These are phyloP conservation scores for Vitis vinifera DNA, from an alignment of 164 flowering plant species.

Conservation along the genomic window DNA sequence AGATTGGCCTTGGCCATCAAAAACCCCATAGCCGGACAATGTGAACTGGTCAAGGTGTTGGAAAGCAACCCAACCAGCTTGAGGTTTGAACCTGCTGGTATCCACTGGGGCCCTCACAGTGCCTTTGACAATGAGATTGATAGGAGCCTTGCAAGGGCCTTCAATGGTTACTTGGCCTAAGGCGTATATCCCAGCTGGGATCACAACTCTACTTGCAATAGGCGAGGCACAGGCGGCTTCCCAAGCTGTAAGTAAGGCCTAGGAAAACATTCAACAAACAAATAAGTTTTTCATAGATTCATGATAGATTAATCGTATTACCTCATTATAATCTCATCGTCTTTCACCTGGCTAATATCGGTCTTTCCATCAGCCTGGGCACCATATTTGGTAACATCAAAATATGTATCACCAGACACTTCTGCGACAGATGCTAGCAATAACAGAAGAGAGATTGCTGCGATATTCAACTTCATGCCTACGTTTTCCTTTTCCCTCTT, in stretches of 20 bases:
- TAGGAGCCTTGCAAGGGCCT: neutral
- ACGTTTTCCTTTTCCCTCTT: neutral
- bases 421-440: neutral
- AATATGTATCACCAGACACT: neutral
- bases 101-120: no score
- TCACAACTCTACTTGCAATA: neutral
- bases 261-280: neutral
- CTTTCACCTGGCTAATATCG: neutral
- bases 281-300: no score
- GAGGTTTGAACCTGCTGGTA: neutral
- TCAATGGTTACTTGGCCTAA: neutral
- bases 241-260: neutral
- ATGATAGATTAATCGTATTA: neutral
- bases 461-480: neutral
- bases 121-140: no score
- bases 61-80: slow-evolving; percentile 10
- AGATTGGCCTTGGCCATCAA: slow-evolving; percentile 35
- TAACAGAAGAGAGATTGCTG: neutral
- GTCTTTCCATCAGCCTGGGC: slow-evolving; percentile 2
- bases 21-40: slow-evolving; percentile 31
- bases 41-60: slow-evolving; percentile 10
- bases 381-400: slow-evolving; percentile 4
- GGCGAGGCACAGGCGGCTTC: neutral
- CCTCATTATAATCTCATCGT: neutral
- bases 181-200: neutral